Base-by-base conservation (phyloP, 805 yeast genomes). In the Metschnikowia amazonensis region DNA sequence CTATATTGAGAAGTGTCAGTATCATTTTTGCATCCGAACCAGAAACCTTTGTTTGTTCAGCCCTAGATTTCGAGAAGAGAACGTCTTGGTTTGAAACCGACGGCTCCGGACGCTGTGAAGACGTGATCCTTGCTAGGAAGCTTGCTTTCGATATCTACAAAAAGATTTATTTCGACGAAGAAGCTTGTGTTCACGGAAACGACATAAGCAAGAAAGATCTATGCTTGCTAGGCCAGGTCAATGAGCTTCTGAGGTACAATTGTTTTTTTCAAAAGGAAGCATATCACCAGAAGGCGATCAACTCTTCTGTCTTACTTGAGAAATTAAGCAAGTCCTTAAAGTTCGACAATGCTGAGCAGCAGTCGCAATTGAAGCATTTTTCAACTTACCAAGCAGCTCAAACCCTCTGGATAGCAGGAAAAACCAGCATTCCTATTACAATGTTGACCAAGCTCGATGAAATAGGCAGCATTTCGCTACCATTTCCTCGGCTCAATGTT, bases 341-440 rank as follows among this genome's bases (percentile, higher is more conserved):
- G 6, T 16, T 44, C 11, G 16, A 18, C 5, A 27, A 43, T 4
- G 1, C 49, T 0, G 53, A 58, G 24, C 48, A 57, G 27, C 25
- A 25, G 42, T 59, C 2, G 18, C 27, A 32, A 13, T 47, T 53
- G 11, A 45, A 32, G 10, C 49, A 44, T 36, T 48, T 44, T 14
- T 59, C 51, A 25, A 55, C 40, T 49, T 52, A 43, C 51, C 80
- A 80, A 36, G 60, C 79, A 0, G 88, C 96, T 0, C 62, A 68
- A 5, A 75, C 85, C 0, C 66, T 85, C 23, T 87, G 96, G 95
- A 63, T 65, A 0, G 79, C 78, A 44, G 79, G 80, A 0, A 80
- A 82, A 37, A 71, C 76, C 0, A 64, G 67, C 9, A 67, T 76
- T 13, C 81, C 96, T 0, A 78, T 87, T 7, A 67, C 65, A 3